Evolutionary conservation across 306 rosid species (phyloP).

Genomic region (Glycyrrhiza uralensis): DNA sequence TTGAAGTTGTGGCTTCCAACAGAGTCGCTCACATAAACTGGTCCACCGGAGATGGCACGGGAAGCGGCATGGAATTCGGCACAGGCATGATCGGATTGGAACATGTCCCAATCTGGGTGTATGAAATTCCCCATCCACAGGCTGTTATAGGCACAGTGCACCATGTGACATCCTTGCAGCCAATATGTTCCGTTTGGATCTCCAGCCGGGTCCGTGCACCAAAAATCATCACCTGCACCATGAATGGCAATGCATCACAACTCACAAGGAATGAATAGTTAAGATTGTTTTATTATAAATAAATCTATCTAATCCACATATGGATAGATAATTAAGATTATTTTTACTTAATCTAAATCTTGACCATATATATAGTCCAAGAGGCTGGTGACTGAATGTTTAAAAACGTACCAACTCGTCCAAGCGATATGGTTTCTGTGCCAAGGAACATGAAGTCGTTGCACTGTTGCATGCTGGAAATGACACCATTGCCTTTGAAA

Average conservation of each 20-base stretch:
- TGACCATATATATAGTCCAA: no score
- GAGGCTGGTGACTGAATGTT: background rate
- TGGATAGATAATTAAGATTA: background rate
- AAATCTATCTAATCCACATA: no score
- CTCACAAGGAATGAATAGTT: background rate
- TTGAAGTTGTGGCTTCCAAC: slow-evolving; percentile 71
- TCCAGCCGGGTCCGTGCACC: slow-evolving; percentile 57
- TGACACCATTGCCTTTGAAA: slow-evolving; percentile 77
- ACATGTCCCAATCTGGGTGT: slow-evolving; percentile 91
- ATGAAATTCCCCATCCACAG: slow-evolving; percentile 81
- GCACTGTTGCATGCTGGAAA: slow-evolving; percentile 81
- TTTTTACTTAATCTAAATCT: no score
- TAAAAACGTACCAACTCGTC: slow-evolving; percentile 55
- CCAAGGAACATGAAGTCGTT: slow-evolving; percentile 83
- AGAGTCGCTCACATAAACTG: slow-evolving; percentile 64
- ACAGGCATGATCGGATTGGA: slow-evolving; percentile 64
- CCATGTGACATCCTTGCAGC: slow-evolving; percentile 88
- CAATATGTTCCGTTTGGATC: slow-evolving; percentile 69
- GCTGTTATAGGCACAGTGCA: slow-evolving; percentile 78
- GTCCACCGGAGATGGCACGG: slow-evolving; percentile 79
- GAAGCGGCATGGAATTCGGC: slow-evolving; percentile 75
- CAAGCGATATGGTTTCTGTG: slow-evolving; percentile 67
- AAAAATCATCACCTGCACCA: slow-evolving; percentile 70
- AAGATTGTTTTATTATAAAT: no score
- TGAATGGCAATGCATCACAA: background rate